A percentile compares a stretch with the other conserved stretches of the same genome.
Evolutionary conservation across 495 filamentous ascomycete genomes (phyloP).

Genomic region (Podospora didyma): DNA sequence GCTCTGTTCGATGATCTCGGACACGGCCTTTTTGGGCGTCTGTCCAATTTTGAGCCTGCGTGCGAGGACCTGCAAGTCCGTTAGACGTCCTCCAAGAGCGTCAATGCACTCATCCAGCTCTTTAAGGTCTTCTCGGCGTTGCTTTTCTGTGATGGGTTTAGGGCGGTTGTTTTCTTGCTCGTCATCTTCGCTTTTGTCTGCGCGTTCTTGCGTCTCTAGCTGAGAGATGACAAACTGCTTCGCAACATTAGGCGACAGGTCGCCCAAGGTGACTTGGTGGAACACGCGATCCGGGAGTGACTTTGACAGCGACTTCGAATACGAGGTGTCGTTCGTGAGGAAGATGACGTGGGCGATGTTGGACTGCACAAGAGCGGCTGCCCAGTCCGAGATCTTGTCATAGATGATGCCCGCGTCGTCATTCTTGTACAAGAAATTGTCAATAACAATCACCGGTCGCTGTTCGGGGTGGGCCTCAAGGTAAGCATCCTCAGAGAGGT

Average conservation of each 20-base stretch:
- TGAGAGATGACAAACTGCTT: slow-evolving; percentile 88
- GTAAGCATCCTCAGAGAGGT: slow-evolving; percentile 78
- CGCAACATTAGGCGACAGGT: slow-evolving; percentile 79
- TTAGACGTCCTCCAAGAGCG: slow-evolving; percentile 80
- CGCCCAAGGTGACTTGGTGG: slow-evolving; percentile 76
- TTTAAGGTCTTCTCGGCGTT: slow-evolving; percentile 40
- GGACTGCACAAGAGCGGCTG: slow-evolving; percentile 76
- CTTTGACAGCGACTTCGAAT: slow-evolving; percentile 81
- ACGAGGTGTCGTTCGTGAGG: slow-evolving; percentile 88
- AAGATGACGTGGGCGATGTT: slow-evolving; percentile 96
- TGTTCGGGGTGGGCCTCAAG: slow-evolving; percentile 85
- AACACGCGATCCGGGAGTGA: slow-evolving; percentile 89
- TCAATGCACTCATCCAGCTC: slow-evolving; percentile 82
- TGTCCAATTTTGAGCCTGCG: slow-evolving; percentile 89
- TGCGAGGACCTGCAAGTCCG: slow-evolving; percentile 89
- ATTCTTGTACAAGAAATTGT: slow-evolving; percentile 86
- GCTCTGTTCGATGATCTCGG: slow-evolving; percentile 82
- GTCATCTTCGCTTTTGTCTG: slow-evolving; percentile 12
- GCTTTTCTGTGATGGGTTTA: slow-evolving; percentile 22
- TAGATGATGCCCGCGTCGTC: slow-evolving; percentile 72
- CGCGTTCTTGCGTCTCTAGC: slow-evolving; percentile 44
- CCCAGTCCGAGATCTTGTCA: slow-evolving; percentile 90
- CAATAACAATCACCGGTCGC: slow-evolving; percentile 82
- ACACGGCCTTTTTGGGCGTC: slow-evolving; percentile 75
- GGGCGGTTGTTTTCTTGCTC: slow-evolving; percentile 9